Evolutionary conservation across 371 early-diverging fungal species (phyloP).

Genomic region (Mortierella sp.): DNA sequence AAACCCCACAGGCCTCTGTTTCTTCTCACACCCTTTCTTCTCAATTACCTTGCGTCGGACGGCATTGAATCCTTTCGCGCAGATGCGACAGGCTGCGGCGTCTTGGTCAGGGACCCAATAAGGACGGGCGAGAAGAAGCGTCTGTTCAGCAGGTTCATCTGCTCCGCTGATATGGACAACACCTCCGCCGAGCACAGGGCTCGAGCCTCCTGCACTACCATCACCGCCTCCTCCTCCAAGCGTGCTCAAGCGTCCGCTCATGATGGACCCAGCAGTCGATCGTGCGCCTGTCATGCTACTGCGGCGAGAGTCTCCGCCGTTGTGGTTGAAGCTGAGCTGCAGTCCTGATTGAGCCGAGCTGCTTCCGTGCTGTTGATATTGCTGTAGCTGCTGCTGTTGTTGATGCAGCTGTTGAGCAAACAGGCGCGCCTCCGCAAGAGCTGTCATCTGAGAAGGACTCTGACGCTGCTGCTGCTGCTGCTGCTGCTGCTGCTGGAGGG

Average conservation of each 20-base stretch:
- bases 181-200: conserved; percentile 31
- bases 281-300: conserved; percentile 24
- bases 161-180: conserved; percentile 5
- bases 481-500: not conserved
- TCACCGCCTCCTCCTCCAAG: conserved; percentile 26
- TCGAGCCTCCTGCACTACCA: conserved; percentile 18
- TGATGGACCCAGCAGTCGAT: conserved; percentile 22
- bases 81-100: conserved; percentile 49
- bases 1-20: not conserved
- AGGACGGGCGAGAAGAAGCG: conserved; percentile 46
- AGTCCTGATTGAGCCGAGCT: conserved; percentile 2
- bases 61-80: conserved; percentile 44
- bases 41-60: conserved; percentile 56
- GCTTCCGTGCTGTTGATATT: not conserved
- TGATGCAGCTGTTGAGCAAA: conserved; percentile 46
- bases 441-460: conserved; percentile 31
- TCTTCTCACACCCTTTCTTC: not conserved
- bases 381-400: conserved; percentile 18
- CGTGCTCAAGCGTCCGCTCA: conserved; percentile 27
- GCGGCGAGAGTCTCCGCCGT: conserved; percentile 19
- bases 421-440: conserved; percentile 35
- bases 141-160: conserved; percentile 52
- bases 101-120: conserved; percentile 54
- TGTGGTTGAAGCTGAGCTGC: not conserved
- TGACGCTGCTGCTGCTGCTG: conserved; percentile 17